phyloP scores from a whole-genome alignment of 2,329 filamentous ascomycete genomes.

The Lecanosticta acicola region DNA sequence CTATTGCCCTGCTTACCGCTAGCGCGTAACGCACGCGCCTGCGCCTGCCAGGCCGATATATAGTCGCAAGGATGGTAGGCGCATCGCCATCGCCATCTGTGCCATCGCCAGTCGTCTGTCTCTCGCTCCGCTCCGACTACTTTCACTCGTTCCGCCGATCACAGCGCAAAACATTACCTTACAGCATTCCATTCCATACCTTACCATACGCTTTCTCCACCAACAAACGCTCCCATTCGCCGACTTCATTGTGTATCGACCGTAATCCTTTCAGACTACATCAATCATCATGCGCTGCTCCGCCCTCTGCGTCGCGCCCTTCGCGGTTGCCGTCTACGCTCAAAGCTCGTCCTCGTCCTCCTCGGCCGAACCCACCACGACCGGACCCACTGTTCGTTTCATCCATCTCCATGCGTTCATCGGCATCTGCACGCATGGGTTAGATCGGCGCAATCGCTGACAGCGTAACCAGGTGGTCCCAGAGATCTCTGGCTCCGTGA shows the following conservation, averaged over 20 bases:
- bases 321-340: constrained; percentile 39
- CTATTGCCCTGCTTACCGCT: no score
- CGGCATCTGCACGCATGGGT: no score
- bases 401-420: constrained; percentile 1
- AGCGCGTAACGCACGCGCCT: no score
- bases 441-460: no score
- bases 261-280: not conserved
- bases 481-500: constrained; percentile 12
- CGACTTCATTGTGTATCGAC: not conserved
- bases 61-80: no score
- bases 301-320: constrained; percentile 40
- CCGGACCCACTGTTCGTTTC: constrained; percentile 5
- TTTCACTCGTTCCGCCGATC: constrained; percentile 1
- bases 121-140: not conserved
- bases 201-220: not conserved
- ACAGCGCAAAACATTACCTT: not conserved
- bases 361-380: no score
- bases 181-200: no score
- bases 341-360: constrained; percentile 25
- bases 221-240: not conserved
- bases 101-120: no score
- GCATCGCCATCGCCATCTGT: no score
- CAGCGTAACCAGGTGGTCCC: constrained; percentile 9
- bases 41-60: no score
- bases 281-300: constrained; percentile 32